phyloP scores from a whole-genome alignment of 2,329 filamentous ascomycete genomes.

The Apiospora phragmitis region DNA sequence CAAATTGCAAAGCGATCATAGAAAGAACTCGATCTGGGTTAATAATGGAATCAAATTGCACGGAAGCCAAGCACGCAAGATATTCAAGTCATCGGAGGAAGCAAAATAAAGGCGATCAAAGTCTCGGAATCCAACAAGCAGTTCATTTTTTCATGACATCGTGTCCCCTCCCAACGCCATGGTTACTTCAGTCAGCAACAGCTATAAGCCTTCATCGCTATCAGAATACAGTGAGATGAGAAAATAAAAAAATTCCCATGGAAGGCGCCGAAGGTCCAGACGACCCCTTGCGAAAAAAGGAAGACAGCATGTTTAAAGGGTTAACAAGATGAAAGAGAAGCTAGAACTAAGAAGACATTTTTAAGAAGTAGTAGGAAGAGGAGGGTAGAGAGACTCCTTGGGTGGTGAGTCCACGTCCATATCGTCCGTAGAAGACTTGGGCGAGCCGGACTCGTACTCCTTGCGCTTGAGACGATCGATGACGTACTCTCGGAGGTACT shows the following conservation, averaged over 20 bases:
- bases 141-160: conserved; percentile 5
- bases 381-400: conserved; percentile 36
- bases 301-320: not conserved
- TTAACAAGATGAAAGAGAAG: not conserved
- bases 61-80: not conserved
- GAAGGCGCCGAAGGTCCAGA: not conserved
- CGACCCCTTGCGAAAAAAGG: not conserved
- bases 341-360: not conserved
- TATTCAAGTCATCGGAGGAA: not conserved
- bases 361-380: conserved; percentile 25
- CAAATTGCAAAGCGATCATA: not conserved
- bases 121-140: not conserved
- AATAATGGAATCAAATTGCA: not conserved
- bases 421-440: conserved; percentile 36
- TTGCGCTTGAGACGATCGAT: conserved; percentile 55
- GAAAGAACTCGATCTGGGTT: not conserved
- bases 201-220: not conserved
- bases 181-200: not conserved
- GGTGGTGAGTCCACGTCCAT: conserved; percentile 36
- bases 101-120: not conserved
- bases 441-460: conserved; percentile 47
- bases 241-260: not conserved
- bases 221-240: conserved; percentile 4
- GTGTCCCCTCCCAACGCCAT: conserved; percentile 2
- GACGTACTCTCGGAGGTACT: conserved; percentile 60